Evolutionary conservation across 2,329 filamentous ascomycete genomes (phyloP).

Genomic region (Saccharata proteae): DNA sequence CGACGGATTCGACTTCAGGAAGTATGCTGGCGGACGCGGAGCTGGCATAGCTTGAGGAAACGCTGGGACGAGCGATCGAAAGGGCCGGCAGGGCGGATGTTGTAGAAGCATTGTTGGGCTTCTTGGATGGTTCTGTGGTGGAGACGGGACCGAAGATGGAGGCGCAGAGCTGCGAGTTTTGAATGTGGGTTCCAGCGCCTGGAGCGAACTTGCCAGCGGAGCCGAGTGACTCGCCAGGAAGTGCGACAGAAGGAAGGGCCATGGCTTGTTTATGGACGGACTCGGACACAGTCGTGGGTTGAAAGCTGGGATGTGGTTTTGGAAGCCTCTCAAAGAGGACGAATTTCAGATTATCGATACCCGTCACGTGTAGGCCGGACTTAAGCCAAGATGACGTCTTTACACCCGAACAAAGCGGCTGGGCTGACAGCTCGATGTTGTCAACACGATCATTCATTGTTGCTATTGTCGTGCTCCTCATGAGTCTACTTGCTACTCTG

Average conservation of each 20-base stretch:
- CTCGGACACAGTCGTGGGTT: too few species aligned
- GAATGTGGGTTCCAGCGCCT: constrained; percentile 75
- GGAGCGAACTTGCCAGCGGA: constrained; percentile 52
- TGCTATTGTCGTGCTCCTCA: constrained; percentile 5
- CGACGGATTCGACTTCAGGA: constrained; percentile 66
- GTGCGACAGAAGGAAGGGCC: constrained; percentile 40
- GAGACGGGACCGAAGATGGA: constrained; percentile 63
- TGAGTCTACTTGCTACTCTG: constrained; percentile 7
- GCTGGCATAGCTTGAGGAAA: constrained; percentile 8
- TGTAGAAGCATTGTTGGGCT: constrained; percentile 47
- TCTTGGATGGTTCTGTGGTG: constrained; percentile 27
- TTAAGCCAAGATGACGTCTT: constrained; percentile 7
- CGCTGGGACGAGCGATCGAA: constrained; percentile 16
- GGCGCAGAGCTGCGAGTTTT: constrained; percentile 62
- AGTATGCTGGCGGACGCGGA: constrained; percentile 54
- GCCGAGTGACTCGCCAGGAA: constrained; percentile 75
- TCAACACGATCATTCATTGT: constrained; percentile 2
- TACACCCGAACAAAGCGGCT: neutral
- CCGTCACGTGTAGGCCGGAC: constrained; percentile 5
- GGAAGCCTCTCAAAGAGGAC: too few species aligned
- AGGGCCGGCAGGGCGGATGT: constrained; percentile 26
- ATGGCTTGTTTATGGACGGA: too few species aligned
- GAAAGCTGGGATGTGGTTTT: too few species aligned
- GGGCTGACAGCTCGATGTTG: constrained; percentile 1
- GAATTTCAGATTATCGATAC: too few species aligned